Evolutionary conservation across 495 filamentous ascomycete species (phyloP).

Genomic region (Evernia prunastri): DNA sequence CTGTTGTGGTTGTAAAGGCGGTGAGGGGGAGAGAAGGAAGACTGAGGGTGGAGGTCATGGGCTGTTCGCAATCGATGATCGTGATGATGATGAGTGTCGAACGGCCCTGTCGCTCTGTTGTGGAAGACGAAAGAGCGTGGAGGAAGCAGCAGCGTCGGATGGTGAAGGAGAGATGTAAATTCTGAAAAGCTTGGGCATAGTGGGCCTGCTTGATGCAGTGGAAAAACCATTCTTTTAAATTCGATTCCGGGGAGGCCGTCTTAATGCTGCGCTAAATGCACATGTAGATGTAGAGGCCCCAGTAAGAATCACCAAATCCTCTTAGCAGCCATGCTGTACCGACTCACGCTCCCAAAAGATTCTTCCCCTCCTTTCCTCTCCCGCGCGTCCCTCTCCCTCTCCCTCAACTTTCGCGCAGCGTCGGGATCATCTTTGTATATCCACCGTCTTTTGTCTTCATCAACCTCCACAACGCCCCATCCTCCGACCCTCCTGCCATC

Average conservation of each 20-base stretch:
- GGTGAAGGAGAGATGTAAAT: no score
- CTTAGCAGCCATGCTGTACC: conserved; percentile 93
- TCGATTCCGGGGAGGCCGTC: background rate
- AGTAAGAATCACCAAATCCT: conserved; percentile 68
- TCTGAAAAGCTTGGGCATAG: no score
- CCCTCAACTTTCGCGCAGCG: conserved; percentile 57
- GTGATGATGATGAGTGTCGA: no score
- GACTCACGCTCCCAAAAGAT: conserved; percentile 59
- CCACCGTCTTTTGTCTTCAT: conserved; percentile 77
- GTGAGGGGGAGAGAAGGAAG: background rate
- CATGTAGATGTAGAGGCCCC: background rate
- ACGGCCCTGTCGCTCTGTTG: no score
- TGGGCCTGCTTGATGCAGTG: background rate
- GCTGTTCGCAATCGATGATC: no score
- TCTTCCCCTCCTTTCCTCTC: conserved; percentile 57
- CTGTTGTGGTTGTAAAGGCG: background rate
- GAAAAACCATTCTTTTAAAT: background rate
- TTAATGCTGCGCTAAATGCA: conserved; percentile 12
- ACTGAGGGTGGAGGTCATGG: background rate
- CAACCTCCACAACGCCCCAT: conserved; percentile 72
- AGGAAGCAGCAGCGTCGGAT: no score
- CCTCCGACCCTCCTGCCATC: conserved; percentile 52
- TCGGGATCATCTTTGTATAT: conserved; percentile 84
- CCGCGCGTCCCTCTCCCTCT: conserved; percentile 65
- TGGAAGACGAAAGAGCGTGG: no score